Percentiles rank a stretch among this genome's conserved stretches.
These are phyloP conservation scores for Lactarius quietus DNA, from an alignment of 768 basidiomycete species.

Conservation along the genomic window DNA sequence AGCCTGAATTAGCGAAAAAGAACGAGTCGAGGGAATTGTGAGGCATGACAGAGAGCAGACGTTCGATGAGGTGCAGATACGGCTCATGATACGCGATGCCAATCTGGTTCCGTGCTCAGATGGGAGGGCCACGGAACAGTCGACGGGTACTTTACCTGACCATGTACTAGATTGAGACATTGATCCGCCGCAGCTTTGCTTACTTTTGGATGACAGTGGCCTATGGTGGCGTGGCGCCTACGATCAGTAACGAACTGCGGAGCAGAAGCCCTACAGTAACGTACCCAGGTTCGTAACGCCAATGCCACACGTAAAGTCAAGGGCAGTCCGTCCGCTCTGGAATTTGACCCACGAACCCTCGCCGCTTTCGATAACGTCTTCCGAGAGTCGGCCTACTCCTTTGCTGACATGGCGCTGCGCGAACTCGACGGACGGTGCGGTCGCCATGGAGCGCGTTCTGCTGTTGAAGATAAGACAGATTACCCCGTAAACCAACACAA, in stretches of 20 bases:
- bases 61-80: constrained; percentile 82
- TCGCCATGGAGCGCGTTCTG: constrained; percentile 20
- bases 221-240: constrained; percentile 37
- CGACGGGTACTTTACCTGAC: constrained; percentile 51
- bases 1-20: constrained; percentile 97
- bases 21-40: constrained; percentile 88
- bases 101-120: constrained; percentile 46
- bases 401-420: constrained; percentile 21
- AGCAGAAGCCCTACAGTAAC: not conserved
- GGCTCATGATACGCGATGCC: constrained; percentile 86
- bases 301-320: constrained; percentile 27
- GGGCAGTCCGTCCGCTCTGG: constrained; percentile 20
- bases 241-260: not conserved
- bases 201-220: constrained; percentile 84
- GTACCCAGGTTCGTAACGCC: constrained; percentile 26
- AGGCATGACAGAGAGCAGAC: constrained; percentile 85
- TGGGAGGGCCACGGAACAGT: not conserved
- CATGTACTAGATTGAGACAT: constrained; percentile 75
- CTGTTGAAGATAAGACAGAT: not conserved
- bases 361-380: constrained; percentile 18
- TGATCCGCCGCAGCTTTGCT: constrained; percentile 88
- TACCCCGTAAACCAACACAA: too few species aligned
- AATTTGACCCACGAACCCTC: constrained; percentile 26
- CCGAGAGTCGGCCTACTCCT: constrained; percentile 17
- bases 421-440: constrained; percentile 16